These are phyloP conservation scores for Apiospora koreana DNA, from an alignment of 2,329 filamentous ascomycete genomes.

Conservation along the genomic window DNA sequence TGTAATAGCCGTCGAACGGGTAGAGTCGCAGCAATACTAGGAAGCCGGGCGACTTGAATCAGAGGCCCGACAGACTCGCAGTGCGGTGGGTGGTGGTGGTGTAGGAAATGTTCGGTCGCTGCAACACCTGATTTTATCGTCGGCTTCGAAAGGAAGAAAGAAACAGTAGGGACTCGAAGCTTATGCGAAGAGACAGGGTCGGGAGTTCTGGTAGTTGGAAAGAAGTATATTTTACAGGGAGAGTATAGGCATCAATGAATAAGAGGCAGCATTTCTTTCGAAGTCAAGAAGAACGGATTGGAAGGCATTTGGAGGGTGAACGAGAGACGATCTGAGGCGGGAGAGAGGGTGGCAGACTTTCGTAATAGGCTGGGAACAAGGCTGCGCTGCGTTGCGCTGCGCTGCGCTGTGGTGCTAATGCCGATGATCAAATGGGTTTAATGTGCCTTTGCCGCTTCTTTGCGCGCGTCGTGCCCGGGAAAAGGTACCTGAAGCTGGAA, in stretches of 20 bases:
- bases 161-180: not conserved
- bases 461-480: not conserved
- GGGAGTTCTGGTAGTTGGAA: not conserved
- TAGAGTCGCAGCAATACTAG: not conserved
- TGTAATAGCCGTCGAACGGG: not conserved
- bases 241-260: not conserved
- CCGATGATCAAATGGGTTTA: not conserved
- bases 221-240: not conserved
- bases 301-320: constrained; percentile 7
- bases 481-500: not conserved
- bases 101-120: not conserved
- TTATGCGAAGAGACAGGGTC: not conserved
- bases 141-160: not conserved
- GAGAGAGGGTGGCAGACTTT: constrained; percentile 10
- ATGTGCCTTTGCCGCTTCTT: not conserved
- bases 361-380: constrained; percentile 13
- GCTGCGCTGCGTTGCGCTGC: constrained; percentile 8
- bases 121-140: not conserved
- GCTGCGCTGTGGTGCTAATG: not conserved
- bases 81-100: not conserved
- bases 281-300: not conserved
- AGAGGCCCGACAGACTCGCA: not conserved
- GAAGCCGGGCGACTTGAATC: not conserved
- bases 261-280: not conserved
- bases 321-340: constrained; percentile 10